Base-by-base conservation (phyloP, 108 stramenopile genomes). In the Discostella stelligeroides region DNA sequence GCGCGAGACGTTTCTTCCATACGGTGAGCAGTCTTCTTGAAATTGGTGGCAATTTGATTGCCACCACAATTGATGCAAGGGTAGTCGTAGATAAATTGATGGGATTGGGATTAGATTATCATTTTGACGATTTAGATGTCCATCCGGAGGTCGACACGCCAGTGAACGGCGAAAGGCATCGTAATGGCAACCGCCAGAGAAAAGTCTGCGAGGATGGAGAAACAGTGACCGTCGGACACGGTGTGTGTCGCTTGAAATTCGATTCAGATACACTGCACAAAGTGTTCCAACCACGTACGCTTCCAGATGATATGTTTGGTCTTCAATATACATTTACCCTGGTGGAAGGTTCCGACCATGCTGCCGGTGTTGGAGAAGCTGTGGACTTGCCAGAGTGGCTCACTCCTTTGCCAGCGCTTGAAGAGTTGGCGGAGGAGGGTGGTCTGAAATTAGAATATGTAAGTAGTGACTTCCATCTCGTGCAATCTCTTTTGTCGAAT, bases 61-160 rank as follows among this genome's bases (percentile, higher is more conserved):
- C 89, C 37, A 99, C 99, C 5, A 99, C 99, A 1, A 94, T 98
- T 54, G 97, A 99, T 85, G 92, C 97, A 0, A 57, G 91, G 30
- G 87, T 90, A 9, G 86, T 93, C 10, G 59, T 91, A 28, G 82
- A 86, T 4, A 81, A 88, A 51, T 56, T 96, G 65, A 90, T 96
- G 95, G 75, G 70, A 27, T 49, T 88, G 20, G 92, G 92, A 0
- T 59, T 72, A n/a, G 84, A 95, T 63, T 85, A 82, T 64, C 86
- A 82, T 54, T 85, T 85, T 55, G 78, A 88, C 45, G 79, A 87
- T 11, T 45, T 61, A 0, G 78, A 77, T 21, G 61, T 79, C 55
- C 66, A 70, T 56, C 42, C 60, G 6, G 71, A 82, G 7, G 63
- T 73, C 27, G 73, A 68, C 41, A 37, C 55, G 15, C 18, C 72